These are phyloP conservation scores for Tieghemostelium lacteum DNA, from an alignment of 78 protist species.

Conservation along the genomic window DNA sequence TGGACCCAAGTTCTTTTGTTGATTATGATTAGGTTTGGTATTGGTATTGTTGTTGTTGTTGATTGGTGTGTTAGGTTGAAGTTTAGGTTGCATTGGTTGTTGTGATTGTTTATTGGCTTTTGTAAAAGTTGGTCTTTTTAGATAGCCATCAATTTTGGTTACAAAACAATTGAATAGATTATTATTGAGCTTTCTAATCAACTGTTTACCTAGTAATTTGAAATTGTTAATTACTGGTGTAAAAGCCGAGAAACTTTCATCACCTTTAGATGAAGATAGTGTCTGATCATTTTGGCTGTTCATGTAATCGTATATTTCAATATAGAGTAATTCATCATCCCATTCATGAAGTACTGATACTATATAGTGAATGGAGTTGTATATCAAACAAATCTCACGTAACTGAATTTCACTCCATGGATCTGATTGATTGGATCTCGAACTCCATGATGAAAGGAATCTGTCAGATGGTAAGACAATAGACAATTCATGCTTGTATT, in stretches of 20 bases:
- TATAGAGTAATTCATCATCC: constrained; percentile 54
- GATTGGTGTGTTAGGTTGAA: not conserved
- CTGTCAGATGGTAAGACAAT: not conserved
- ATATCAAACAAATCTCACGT: constrained; percentile 13
- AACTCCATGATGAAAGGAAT: not conserved
- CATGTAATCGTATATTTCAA: constrained; percentile 55
- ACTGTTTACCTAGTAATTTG: constrained; percentile 23
- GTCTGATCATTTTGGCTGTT: not conserved
- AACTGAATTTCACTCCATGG: constrained; percentile 10
- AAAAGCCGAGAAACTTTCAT: constrained; percentile 45
- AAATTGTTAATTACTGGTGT: constrained; percentile 3
- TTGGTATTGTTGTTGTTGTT: not conserved
- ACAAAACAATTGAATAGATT: constrained; percentile 19
- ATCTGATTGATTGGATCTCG: not conserved
- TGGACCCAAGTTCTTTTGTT: not conserved
- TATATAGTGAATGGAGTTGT: constrained; percentile 26
- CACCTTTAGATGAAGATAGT: not conserved
- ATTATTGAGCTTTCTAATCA: constrained; percentile 15
- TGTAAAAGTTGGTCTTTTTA: constrained; percentile 7
- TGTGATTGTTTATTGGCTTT: not conserved
- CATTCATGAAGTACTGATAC: constrained; percentile 26
- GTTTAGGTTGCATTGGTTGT: not conserved
- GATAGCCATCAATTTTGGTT: not conserved
- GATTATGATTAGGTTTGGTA: not conserved
- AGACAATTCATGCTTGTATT: constrained; percentile 25